These are phyloP conservation scores for Aspergillus fijiensis DNA, from an alignment of 2,329 filamentous ascomycete species.

Conservation along the genomic window DNA sequence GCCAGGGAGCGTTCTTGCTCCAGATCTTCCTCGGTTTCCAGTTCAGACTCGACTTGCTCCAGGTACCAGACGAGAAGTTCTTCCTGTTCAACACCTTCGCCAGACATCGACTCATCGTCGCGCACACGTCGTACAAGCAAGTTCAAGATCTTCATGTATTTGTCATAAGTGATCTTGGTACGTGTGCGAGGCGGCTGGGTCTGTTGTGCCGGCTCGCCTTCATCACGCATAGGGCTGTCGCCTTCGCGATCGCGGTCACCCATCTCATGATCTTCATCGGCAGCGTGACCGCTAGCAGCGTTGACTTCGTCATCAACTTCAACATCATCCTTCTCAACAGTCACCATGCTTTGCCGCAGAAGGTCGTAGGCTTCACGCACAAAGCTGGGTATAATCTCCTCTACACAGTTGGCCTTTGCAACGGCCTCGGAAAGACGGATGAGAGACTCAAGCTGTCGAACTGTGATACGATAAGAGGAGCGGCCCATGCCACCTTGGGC, in stretches of 20 bases:
- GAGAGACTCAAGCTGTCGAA: constrained; percentile 91
- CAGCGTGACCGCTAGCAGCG: constrained; percentile 48
- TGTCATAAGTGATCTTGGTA: constrained; percentile 92
- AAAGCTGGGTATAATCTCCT: constrained; percentile 80
- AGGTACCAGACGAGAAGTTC: constrained; percentile 85
- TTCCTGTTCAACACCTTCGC: constrained; percentile 82
- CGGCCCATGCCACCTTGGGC: constrained; percentile 89
- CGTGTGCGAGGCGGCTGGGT: constrained; percentile 53
- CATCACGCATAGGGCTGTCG: constrained; percentile 56
- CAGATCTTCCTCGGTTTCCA: constrained; percentile 78
- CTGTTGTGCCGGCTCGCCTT: constrained; percentile 47
- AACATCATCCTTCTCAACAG: constrained; percentile 95
- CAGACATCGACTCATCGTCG: constrained; percentile 71
- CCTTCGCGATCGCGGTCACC: constrained; percentile 49
- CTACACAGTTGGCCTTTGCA: constrained; percentile 93
- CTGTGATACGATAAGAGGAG: constrained; percentile 96
- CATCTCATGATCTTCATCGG: constrained; percentile 53
- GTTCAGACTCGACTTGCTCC: constrained; percentile 81
- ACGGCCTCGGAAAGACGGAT: constrained; percentile 97
- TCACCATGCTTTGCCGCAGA: constrained; percentile 91
- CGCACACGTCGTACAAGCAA: constrained; percentile 78
- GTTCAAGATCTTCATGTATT: constrained; percentile 89
- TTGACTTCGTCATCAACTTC: constrained; percentile 81
- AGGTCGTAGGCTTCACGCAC: constrained; percentile 91
- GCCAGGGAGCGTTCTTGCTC: constrained; percentile 71